phyloP scores from a whole-genome alignment of 2,329 filamentous ascomycete species.

The Lomentospora prolificans region DNA sequence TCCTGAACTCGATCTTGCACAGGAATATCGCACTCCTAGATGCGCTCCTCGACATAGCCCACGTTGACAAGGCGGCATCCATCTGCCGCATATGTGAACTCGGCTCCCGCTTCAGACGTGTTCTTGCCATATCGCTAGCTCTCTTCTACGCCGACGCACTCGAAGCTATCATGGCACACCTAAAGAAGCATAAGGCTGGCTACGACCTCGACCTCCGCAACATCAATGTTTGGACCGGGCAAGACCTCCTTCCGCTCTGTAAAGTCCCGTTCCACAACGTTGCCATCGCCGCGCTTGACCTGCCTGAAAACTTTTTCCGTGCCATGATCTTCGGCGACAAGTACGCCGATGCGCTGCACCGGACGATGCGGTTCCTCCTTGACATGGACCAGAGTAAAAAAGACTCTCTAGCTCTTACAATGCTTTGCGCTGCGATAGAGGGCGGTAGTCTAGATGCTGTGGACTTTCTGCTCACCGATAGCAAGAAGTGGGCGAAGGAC shows the following conservation, averaged over 20 bases:
- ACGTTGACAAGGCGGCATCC: neutral
- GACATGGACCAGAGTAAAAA: neutral
- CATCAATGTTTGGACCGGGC: neutral
- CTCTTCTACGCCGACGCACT: neutral
- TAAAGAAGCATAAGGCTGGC: neutral
- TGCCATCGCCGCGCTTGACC: neutral
- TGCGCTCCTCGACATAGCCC: neutral
- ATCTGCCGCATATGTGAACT: neutral
- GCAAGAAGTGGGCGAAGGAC: neutral
- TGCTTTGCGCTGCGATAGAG: neutral
- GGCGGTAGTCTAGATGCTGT: neutral
- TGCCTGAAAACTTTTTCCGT: neutral
- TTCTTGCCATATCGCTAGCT: neutral
- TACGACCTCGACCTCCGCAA: neutral
- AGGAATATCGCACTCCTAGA: neutral
- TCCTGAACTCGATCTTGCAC: neutral
- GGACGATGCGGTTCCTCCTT: neutral
- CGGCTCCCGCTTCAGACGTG: neutral
- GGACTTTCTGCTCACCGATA: neutral
- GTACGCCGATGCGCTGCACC: neutral
- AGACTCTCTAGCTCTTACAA: neutral
- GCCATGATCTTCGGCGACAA: neutral
- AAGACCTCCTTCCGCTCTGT: neutral
- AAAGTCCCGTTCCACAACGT: neutral
- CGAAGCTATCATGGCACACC: neutral